Conservation (phyloP, 345 rosid species). For the Rubroshorea leprosula region DNA sequence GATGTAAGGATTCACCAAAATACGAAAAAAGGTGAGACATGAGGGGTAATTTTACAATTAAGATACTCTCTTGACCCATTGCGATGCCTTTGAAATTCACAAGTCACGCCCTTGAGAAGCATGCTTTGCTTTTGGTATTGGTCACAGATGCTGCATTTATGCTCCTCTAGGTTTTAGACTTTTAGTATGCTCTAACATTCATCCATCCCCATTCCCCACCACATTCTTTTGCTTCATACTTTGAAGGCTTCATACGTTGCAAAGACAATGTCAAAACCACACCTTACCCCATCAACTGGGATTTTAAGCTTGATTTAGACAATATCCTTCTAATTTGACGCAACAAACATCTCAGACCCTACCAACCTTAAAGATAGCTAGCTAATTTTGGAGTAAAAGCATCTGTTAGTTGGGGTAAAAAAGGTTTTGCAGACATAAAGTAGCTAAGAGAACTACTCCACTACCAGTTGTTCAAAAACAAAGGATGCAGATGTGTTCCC, state of each 20-base stretch:
- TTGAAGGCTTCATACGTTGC: conserved; percentile 9
- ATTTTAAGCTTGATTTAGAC: background rate
- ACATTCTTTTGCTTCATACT: conserved; percentile 6
- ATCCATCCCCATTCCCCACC: conserved; percentile 5
- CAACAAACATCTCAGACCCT: background rate
- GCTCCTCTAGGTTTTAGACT: background rate
- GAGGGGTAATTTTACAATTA: too few species aligned
- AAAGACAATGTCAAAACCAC: too few species aligned
- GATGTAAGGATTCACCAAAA: too few species aligned
- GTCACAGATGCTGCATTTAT: background rate
- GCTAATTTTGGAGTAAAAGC: conserved; percentile 16
- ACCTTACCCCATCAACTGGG: too few species aligned
- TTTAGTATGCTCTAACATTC: background rate
- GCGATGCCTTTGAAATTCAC: background rate
- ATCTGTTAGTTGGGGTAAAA: conserved; percentile 2
- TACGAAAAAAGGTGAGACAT: too few species aligned
- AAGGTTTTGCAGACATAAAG: conserved; percentile 20
- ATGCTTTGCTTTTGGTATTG: background rate
- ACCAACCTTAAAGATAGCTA: conserved; percentile 5
- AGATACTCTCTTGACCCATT: too few species aligned
- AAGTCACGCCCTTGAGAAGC: background rate
- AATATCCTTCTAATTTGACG: background rate
- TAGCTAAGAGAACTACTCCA: conserved; percentile 30
- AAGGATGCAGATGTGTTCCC: conserved; percentile 22
- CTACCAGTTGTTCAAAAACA: conserved; percentile 24